Evolutionary conservation across 2,329 filamentous ascomycete genomes (phyloP).

Genomic region (Cladobotryum protrusum): DNA sequence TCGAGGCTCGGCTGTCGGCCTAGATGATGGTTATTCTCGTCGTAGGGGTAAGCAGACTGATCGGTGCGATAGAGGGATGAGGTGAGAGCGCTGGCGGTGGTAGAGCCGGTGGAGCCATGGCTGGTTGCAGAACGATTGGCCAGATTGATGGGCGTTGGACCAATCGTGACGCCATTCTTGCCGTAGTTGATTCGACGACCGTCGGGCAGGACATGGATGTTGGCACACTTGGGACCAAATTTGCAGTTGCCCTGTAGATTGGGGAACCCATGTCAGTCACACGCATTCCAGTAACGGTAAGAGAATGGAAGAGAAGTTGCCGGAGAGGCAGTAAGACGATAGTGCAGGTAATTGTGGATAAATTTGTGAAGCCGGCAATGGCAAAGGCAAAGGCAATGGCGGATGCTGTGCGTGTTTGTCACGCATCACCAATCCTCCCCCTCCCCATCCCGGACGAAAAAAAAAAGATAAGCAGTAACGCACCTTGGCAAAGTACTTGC

Average conservation of each 20-base stretch:
- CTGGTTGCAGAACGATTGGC: slow-evolving; percentile 56
- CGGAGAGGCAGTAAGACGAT: neutral
- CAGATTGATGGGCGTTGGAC: slow-evolving; percentile 51
- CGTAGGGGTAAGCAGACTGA: slow-evolving; percentile 33
- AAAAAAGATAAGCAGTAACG: slow-evolving; percentile 21
- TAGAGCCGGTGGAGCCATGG: slow-evolving; percentile 45
- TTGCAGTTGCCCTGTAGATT: slow-evolving; percentile 83
- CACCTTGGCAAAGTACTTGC: slow-evolving; percentile 99
- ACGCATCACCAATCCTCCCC: no score
- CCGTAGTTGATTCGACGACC: slow-evolving; percentile 83
- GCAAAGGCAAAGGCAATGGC: neutral
- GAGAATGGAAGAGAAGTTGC: no score
- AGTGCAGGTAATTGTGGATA: neutral
- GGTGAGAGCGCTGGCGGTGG: slow-evolving; percentile 64
- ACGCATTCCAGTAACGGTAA: neutral
- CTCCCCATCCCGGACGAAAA: slow-evolving; percentile 4
- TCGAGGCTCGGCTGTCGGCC: slow-evolving; percentile 48
- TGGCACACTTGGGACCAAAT: slow-evolving; percentile 95
- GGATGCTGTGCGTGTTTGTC: neutral
- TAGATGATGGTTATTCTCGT: slow-evolving; percentile 35
- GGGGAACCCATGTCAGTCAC: slow-evolving; percentile 3
- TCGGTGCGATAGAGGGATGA: slow-evolving; percentile 43
- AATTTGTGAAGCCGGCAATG: slow-evolving; percentile 7
- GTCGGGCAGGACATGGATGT: slow-evolving; percentile 91
- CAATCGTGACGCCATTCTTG: slow-evolving; percentile 62